Conservation (phyloP, 306 rosid species). For the Casuarina equisetifolia region DNA sequence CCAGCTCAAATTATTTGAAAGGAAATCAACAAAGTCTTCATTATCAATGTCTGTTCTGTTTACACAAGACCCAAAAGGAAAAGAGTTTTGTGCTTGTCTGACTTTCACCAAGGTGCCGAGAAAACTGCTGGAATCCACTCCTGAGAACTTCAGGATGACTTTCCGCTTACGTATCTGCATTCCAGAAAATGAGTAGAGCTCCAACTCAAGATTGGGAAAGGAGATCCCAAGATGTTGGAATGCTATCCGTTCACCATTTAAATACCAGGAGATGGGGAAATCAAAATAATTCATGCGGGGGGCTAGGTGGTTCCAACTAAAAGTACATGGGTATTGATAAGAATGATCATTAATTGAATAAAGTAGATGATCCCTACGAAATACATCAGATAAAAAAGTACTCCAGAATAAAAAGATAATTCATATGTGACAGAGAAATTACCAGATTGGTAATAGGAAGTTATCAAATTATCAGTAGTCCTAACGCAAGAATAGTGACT, state of each 20-base stretch:
- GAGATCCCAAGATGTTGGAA: neutral
- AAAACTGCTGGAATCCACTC: slow-evolving; percentile 38
- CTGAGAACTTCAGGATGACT: slow-evolving; percentile 69
- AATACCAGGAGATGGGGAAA: neutral
- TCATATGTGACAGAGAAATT: neutral
- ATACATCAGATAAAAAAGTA: neutral
- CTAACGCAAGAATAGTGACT: neutral
- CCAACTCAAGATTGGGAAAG: slow-evolving; percentile 11
- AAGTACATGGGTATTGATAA: neutral
- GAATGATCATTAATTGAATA: neutral
- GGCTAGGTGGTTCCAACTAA: neutral
- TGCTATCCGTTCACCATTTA: slow-evolving; percentile 1
- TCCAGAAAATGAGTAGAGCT: slow-evolving; percentile 14
- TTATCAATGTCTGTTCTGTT: slow-evolving; percentile 80
- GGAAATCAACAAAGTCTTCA: slow-evolving; percentile 79
- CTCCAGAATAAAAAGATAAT: neutral
- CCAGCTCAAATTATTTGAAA: slow-evolving; percentile 83
- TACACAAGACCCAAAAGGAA: slow-evolving; percentile 86
- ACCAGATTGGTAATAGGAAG: neutral
- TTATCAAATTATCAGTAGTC: neutral
- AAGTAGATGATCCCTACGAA: neutral
- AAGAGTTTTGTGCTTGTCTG: slow-evolving; percentile 58
- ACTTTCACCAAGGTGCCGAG: slow-evolving; percentile 56
- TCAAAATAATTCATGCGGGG: neutral
- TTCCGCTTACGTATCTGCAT: slow-evolving; percentile 84